Evolutionary conservation across 495 filamentous ascomycete genomes (phyloP), one percentile per base, ranked within the genome.

Genomic region (Acidiella bohemica): DNA sequence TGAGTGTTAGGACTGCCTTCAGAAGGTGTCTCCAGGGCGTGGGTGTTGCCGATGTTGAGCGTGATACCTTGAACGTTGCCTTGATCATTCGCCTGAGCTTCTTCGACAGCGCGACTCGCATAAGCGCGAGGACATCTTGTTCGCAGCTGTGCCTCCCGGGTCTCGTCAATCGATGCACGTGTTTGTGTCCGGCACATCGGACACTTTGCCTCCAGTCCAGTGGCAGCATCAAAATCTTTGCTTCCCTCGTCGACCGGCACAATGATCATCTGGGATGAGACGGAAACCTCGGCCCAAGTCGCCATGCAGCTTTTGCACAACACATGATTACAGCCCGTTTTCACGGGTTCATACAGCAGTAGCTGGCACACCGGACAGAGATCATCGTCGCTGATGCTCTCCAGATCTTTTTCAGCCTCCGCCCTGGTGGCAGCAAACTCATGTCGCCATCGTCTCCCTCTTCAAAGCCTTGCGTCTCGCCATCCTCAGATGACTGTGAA

Each of bases 171-270:
- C 4, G 31, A 11, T 10, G 54, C 54, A 8, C 42, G 32, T 4
- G 51, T 53, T 20, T 21, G 21, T 14, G 51, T 50, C 4, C 54
- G 46, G 25, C 54, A 57, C 54, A 57, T 52, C 16, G 54, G 54
- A 35, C 54, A 57, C n/a, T 29, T 35, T 10, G 51, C 49, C 32
- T 51, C 47, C 14, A 54, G 17, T 4, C 24, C 37, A 6, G 24
- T 33, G 16, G 46, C 31, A 28, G 44, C 18, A 12, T 37, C 33
- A 36, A 50, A 50, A 39, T 49, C 32, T 16, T 42, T 24, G 23
- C 46, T 44, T 27, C 45, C 33, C 17, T 54, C 43, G 27, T 53
- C 49, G 32, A 54, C 40, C n/a, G 11, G 32, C 17, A 44, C 44
- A 31, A 50, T 47, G 2, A 13, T 33, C 32, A 57, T 35, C 32